These are phyloP conservation scores for Corrigiola litoralis DNA, from an alignment of 179 eudicot genomes.

Conservation along the genomic window DNA sequence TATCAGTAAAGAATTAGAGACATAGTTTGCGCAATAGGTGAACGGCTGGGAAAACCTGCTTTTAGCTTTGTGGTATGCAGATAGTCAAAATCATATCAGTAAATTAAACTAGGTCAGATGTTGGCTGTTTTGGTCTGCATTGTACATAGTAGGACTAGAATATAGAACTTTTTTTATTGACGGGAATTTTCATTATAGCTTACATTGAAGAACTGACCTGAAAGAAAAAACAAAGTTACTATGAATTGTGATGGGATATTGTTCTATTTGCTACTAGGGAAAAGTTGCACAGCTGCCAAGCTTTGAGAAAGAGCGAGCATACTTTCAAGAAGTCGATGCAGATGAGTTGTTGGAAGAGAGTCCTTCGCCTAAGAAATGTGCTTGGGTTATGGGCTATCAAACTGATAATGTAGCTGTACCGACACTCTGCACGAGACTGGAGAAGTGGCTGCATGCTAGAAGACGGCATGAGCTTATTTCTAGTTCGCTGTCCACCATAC, in stretches of 20 bases:
- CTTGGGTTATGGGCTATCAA: slow-evolving; percentile 61
- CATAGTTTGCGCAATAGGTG: no score
- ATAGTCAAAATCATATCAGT: no score
- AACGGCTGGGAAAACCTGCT: no score
- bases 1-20: no score
- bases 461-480: slow-evolving; percentile 40
- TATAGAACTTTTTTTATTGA: no score
- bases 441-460: slow-evolving; percentile 70
- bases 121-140: not conserved
- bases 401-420: slow-evolving; percentile 35
- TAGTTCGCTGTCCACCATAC: slow-evolving; percentile 59
- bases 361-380: slow-evolving; percentile 80
- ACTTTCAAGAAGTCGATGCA: slow-evolving; percentile 85
- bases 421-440: slow-evolving; percentile 58
- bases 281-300: slow-evolving; percentile 48
- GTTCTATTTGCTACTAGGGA: slow-evolving; percentile 36
- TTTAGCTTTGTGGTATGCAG: no score
- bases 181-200: no score
- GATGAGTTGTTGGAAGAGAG: slow-evolving; percentile 90
- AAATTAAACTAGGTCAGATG: no score
- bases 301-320: slow-evolving; percentile 79
- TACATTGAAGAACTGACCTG: no score
- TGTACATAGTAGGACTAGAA: no score
- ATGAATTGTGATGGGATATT: not conserved
- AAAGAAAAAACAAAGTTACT: no score